Base-by-base conservation (phyloP, 352 stramenopile genomes). In the Phytophthora pistaciae region DNA sequence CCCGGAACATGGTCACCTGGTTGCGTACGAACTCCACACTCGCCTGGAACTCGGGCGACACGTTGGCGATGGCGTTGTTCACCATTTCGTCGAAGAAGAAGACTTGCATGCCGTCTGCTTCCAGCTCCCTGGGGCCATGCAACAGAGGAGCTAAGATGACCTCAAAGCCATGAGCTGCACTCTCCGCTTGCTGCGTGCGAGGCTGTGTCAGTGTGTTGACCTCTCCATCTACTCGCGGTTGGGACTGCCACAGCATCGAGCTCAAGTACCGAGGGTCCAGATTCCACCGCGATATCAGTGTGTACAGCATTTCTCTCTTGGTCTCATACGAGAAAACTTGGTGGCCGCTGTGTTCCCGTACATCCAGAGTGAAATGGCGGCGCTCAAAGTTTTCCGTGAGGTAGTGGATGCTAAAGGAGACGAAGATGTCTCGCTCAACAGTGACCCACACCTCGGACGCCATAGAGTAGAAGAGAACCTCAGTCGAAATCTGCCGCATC, bases 401-500 rank as follows among this genome's bases (percentile, higher is more conserved):
- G 49, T 83, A 85, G 58, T 85, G 77, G 42, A 87, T 75, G 16
- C 68, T 83, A 59, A 85, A 82, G 11, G 75, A 80, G n/a, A 87
- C 64, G 57, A 83, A 87, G 56, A 79, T 74, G 46, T 86, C 74
- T 13, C 75, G 71, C 52, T 84, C 77, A 5, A 68, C 70, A 23
- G 79, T 84, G 20, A 79, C 77, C 79, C 79, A 87, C n/a, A 83
- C 75, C 55, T 87, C 72, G 11, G 75, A 78, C 27, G 75, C 70
- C 66, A 87, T 73, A 13, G 77, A 82, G 59, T 80, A 87, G 69
- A 84, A 85, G 29, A 79, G 72, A 46, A 79, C 77, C 52, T 87
- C 79, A 50, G 60, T 83, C 42, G 77, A 66, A 23, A 87, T 75
- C 52, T 87, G 74, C 14, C 77, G 74, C 64, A 84, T 70, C 20